Conservation (phyloP, 1,284 basidiomycete species). For the Sporisorium exsertum region DNA sequence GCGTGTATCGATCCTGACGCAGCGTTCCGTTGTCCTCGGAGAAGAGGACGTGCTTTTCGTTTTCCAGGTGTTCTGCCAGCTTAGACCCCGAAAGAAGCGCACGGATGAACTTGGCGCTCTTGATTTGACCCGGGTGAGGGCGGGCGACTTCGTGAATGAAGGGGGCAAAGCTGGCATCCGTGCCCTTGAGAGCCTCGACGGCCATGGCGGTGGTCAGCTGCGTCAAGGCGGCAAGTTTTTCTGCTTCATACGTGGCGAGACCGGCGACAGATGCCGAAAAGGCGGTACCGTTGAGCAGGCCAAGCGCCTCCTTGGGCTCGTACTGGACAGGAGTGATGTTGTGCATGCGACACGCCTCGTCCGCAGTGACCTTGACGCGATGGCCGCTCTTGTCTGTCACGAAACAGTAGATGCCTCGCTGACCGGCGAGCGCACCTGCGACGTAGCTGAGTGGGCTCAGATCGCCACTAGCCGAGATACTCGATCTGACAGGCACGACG, state of each 20-base stretch:
- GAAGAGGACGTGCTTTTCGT: constrained; percentile 75
- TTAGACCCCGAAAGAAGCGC: constrained; percentile 76
- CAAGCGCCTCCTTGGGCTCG: constrained; percentile 80
- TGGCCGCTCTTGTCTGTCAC: constrained; percentile 39
- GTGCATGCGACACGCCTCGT: constrained; percentile 70
- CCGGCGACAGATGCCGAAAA: constrained; percentile 75
- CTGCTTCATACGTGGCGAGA: constrained; percentile 77
- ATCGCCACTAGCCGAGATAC: constrained; percentile 81
- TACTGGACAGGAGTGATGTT: constrained; percentile 78
- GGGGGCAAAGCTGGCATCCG: constrained; percentile 54
- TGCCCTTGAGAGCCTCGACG: constrained; percentile 74
- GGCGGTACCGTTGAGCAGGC: constrained; percentile 80
- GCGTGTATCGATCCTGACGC: constrained; percentile 82
- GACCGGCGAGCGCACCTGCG: constrained; percentile 71
- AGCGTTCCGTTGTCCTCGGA: constrained; percentile 79
- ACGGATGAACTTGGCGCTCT: constrained; percentile 46
- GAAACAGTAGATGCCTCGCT: constrained; percentile 54
- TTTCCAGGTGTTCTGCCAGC: constrained; percentile 76
- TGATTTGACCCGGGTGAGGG: constrained; percentile 86
- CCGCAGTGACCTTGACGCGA: constrained; percentile 40
- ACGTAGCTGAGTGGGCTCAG: constrained; percentile 75
- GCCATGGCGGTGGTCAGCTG: constrained; percentile 86
- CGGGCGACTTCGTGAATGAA: constrained; percentile 83
- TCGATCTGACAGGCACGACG: constrained; percentile 84
- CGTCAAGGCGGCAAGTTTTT: constrained; percentile 78